Evolutionary conservation across 495 filamentous ascomycete species (phyloP).

Genomic region (Articulospora tetracladia): DNA sequence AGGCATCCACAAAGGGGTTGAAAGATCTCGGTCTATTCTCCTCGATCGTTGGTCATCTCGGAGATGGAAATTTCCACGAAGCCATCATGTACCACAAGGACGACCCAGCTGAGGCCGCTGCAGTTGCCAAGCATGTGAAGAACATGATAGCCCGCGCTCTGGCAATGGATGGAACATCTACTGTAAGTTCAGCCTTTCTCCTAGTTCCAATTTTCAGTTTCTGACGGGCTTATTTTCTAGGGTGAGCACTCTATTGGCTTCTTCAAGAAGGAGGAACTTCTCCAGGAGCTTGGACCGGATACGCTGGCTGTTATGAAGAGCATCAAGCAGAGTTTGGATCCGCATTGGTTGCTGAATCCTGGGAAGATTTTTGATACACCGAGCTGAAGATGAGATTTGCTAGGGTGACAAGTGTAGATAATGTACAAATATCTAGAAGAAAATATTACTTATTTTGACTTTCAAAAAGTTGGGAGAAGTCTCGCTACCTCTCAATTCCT

Average conservation of each 20-base stretch:
- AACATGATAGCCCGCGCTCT: conserved; percentile 83
- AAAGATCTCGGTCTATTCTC: conserved; percentile 77
- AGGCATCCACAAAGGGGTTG: conserved; percentile 81
- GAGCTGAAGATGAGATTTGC: not conserved
- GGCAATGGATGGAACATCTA: conserved; percentile 91
- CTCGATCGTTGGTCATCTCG: conserved; percentile 73
- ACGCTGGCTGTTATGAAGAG: conserved; percentile 81
- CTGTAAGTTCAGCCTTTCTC: conserved; percentile 37
- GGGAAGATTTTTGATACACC: conserved; percentile 78
- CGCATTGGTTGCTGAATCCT: conserved; percentile 84
- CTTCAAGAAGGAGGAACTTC: conserved; percentile 69
- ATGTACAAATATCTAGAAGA: not conserved
- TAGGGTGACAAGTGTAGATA: not conserved
- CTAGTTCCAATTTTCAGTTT: not conserved
- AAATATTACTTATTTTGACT: not conserved
- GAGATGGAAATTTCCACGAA: conserved; percentile 89
- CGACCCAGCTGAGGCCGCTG: conserved; percentile 60
- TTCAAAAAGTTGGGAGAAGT: too few species aligned
- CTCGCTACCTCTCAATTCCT: too few species aligned
- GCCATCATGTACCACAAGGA: conserved; percentile 76
- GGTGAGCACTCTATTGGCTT: conserved; percentile 86
- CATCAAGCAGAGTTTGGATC: conserved; percentile 78
- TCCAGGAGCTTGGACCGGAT: conserved; percentile 73
- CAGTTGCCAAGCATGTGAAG: conserved; percentile 72
- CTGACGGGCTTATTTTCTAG: conserved; percentile 20